Evolutionary conservation across 2,329 filamentous ascomycete species (phyloP), one percentile per base, ranked within the genome.

Genomic region (Macrophomina phaseolina): DNA sequence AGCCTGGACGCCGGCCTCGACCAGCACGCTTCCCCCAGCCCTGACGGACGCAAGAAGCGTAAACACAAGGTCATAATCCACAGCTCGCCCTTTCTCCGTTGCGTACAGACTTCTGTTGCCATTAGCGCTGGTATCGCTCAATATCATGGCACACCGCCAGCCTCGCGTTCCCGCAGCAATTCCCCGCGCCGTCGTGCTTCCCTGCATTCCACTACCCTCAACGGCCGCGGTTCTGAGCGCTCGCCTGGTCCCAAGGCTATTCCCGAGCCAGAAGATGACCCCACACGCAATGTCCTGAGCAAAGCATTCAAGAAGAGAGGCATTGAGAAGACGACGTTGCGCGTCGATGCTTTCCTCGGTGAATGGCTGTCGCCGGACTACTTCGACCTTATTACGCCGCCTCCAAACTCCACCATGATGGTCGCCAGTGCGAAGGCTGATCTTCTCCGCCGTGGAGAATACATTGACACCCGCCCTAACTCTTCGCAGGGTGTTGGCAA

Each of bases 301-400:
- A 78, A 76, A 60, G 70, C 73, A 7, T 65, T 76, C n/a, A 72
- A 70, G 23, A 74, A 74, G 12, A 73, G 75, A 40, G 77, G 76
- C 5, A 77, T 78, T 34, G 73, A 78, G 32, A 75, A 74, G 68
- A 74, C 76, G 12, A 64, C 76, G 9, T 80, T 99, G 56, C 90
- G 95, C 0, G 85, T 99, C 5, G 95, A 99, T 79, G 91, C 94
- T 0, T 97, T 96, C 75, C 84, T 99, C 0, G 94, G 95, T 58
- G 95, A 99, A 83, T 99, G 95, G 95, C 84, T 98, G 36, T 92
- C 91, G 1, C 92, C 93, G 1, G 90, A 94, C 74, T 99, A 99
- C 78, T 99, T 94, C 74, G 93, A 97, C 69, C 86, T 91, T 63
- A 97, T 97, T 70, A 94, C 91, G 0, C 92, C 93, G 3, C 95